phyloP scores from a whole-genome alignment of 805 yeast genomes.

The Lipomyces mesembrius region DNA sequence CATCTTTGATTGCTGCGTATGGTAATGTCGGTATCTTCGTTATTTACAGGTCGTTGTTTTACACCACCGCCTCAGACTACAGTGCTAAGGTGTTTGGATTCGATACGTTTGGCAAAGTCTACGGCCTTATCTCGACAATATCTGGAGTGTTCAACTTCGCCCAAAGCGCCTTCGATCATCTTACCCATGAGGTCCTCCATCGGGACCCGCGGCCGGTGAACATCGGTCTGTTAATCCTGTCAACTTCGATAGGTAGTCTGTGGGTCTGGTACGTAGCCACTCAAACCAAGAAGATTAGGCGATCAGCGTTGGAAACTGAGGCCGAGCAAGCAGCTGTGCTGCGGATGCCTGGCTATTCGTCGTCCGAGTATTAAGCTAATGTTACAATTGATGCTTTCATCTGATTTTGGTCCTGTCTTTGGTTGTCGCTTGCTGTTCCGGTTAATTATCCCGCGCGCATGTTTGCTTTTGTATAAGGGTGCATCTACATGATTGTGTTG shows the following conservation, averaged over 20 bases:
- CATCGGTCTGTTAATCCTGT: slow-evolving; percentile 55
- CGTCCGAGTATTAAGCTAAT: slow-evolving; percentile 4
- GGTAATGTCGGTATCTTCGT: slow-evolving; percentile 74
- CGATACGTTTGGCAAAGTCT: slow-evolving; percentile 87
- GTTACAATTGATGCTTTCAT: neutral
- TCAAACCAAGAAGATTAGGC: slow-evolving; percentile 52
- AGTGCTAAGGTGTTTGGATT: slow-evolving; percentile 93
- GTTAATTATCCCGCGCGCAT: neutral
- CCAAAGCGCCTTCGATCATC: slow-evolving; percentile 69
- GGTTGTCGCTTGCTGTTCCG: neutral
- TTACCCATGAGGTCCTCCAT: slow-evolving; percentile 68
- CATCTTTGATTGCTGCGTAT: slow-evolving; percentile 57
- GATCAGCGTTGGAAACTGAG: slow-evolving; percentile 62
- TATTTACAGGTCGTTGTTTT: slow-evolving; percentile 86
- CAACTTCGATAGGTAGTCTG: slow-evolving; percentile 56
- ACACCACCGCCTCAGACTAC: slow-evolving; percentile 89
- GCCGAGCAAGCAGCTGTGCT: slow-evolving; percentile 61
- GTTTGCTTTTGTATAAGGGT: neutral
- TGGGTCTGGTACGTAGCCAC: slow-evolving; percentile 48
- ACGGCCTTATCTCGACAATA: slow-evolving; percentile 81
- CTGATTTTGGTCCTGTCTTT: neutral
- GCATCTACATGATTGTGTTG: neutral
- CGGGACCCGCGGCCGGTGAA: slow-evolving; percentile 86
- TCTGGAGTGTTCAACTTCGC: slow-evolving; percentile 80
- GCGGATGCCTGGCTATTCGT: slow-evolving; percentile 42